Evolutionary conservation across 1,139 yeast genomes (phyloP).

Genomic region (Pneumocystis carinii): DNA sequence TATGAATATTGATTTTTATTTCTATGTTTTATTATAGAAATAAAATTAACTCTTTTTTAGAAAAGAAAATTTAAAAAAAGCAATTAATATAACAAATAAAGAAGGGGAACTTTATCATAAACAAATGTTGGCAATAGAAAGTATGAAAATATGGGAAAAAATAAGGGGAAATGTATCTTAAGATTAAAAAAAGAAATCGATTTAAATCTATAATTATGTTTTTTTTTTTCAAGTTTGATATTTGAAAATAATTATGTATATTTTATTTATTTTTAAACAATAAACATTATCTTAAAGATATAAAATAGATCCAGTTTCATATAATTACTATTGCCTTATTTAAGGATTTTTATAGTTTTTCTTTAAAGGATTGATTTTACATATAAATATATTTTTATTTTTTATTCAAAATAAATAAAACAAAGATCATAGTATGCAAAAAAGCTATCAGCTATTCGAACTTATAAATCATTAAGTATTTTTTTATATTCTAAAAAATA

Average conservation of each 20-base stretch:
- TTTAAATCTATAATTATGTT: too few species aligned
- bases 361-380: background rate
- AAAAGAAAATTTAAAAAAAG: background rate
- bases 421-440: background rate
- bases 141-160: conserved; percentile 1
- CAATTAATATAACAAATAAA: background rate
- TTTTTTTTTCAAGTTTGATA: background rate
- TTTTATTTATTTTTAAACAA: background rate
- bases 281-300: background rate
- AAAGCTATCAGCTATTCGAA: background rate
- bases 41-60: background rate
- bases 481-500: background rate
- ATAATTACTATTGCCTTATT: background rate
- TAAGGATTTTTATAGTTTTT: background rate
- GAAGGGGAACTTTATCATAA: background rate
- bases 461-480: background rate
- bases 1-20: background rate
- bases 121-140: background rate
- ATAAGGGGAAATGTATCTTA: background rate
- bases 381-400: background rate
- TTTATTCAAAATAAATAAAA: background rate
- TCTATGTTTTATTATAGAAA: background rate
- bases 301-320: background rate
- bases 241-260: background rate
- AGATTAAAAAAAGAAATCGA: background rate